A percentile compares a stretch with the other conserved stretches of the same genome.
These are phyloP conservation scores for Ustilago cynodontis DNA, from an alignment of 1,284 basidiomycete species.

Conservation along the genomic window DNA sequence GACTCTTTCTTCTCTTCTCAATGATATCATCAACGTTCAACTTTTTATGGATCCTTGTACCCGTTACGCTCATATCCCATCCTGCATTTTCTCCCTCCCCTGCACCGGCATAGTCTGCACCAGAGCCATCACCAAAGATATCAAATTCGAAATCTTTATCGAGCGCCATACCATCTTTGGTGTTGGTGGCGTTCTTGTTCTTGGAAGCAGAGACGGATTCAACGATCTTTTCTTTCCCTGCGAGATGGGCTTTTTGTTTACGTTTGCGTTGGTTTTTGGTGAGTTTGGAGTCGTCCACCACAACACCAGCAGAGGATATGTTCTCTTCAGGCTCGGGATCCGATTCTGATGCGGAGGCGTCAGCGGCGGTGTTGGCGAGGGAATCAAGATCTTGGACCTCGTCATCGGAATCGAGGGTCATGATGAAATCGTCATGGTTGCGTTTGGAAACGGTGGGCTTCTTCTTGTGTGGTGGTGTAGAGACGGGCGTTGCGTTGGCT, in stretches of 20 bases:
- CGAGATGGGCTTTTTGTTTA: constrained; percentile 58
- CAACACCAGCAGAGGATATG: background rate
- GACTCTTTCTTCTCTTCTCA: constrained; percentile 57
- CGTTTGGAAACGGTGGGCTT: constrained; percentile 13
- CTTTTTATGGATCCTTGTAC: constrained; percentile 51
- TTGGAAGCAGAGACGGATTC: constrained; percentile 31
- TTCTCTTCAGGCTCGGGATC: constrained; percentile 29
- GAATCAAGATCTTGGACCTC: constrained; percentile 49
- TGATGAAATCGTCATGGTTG: constrained; percentile 63
- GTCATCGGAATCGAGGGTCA: constrained; percentile 68
- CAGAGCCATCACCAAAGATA: constrained; percentile 51
- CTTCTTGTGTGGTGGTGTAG: constrained; percentile 28
- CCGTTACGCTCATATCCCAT: constrained; percentile 63
- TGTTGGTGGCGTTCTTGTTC: constrained; percentile 8
- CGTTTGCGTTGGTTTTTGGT: constrained; percentile 49
- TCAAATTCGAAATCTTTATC: constrained; percentile 65
- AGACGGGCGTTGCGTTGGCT: constrained; percentile 15
- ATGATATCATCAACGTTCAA: constrained; percentile 68
- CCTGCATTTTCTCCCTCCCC: constrained; percentile 15
- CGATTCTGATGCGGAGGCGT: constrained; percentile 10
- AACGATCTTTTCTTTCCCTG: constrained; percentile 61
- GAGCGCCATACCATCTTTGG: constrained; percentile 47
- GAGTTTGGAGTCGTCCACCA: constrained; percentile 15
- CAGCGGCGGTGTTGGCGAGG: constrained; percentile 3
- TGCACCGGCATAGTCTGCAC: constrained; percentile 20